Evolutionary conservation across 2,329 filamentous ascomycete genomes (phyloP), one percentile per base, ranked within the genome.

Genomic region (Exophiala bonariae): DNA sequence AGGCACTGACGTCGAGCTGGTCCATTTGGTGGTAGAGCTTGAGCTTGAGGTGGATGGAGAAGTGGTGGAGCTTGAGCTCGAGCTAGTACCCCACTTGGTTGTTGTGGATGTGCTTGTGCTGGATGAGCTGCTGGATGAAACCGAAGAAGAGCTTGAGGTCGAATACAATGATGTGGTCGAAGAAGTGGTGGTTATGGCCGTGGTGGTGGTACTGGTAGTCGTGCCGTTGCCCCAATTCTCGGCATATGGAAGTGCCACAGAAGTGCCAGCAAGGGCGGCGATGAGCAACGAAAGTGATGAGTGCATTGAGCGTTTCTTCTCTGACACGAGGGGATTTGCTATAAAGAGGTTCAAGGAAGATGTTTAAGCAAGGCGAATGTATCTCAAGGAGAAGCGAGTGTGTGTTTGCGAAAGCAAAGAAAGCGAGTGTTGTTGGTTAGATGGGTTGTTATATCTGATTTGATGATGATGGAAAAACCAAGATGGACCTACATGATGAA

Each of bases 191-290:
- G 45, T 44, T 11, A 38, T 46, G 14, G 37, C 38, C 11, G 45
- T 31, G 26, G 28, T 39, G 28, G 47, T 42, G 9, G 36, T 47
- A 20, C 48, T 31, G 16, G 49, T 44, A 11, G 47, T 44, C 19
- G 36, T 53, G 23, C 33, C 34, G 14, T 46, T 49, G 10, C 35
- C 3, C n/a, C 37, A 50, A 4, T 39, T 47, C 36, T 57, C 47
- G 10, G 37, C 23, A 19, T 54, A 48, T 14, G 59, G 56, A 10
- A 54, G 47, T 26, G 58, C 59, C 28, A 58, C 20, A 38, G 59
- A 47, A 42, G 50, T 51, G 40, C 58, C 55, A 14, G 50, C 49
- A 18, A 61, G 54, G 47, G 58, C 52, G 10, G 50, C 48, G 17
- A 60, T 30, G 18, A 57, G 19, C 23, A 59, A 49, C 19, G 44